Evolutionary conservation across 106 monocot species (phyloP).

Genomic region (Dendrobium officinale): DNA sequence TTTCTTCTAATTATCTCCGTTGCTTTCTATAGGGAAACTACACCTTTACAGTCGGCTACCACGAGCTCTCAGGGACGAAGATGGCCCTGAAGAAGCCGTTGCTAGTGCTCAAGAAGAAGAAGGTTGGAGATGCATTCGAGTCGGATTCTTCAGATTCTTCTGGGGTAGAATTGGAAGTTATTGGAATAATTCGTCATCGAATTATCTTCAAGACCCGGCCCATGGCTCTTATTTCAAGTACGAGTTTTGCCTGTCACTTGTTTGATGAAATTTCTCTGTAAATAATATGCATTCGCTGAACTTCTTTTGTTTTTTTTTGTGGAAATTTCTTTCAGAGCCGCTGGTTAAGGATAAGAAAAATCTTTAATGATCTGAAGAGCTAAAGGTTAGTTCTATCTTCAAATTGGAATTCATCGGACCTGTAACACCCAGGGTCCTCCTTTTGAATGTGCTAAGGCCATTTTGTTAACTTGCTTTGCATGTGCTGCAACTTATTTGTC

Average conservation of each 20-base stretch:
- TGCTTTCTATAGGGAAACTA: constrained; percentile 28
- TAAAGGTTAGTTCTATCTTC: background rate
- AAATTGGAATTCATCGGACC: too few relatives aligned
- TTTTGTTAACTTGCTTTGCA: too few relatives aligned
- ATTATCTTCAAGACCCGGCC: constrained; percentile 86
- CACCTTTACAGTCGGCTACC: constrained; percentile 85
- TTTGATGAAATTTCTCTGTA: background rate
- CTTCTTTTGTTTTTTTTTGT: background rate
- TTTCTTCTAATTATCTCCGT: background rate
- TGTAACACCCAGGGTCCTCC: too few relatives aligned
- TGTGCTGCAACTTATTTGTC: too few relatives aligned
- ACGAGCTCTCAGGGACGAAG: constrained; percentile 75
- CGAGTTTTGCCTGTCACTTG: background rate
- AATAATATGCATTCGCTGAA: background rate
- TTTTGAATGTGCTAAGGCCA: too few relatives aligned
- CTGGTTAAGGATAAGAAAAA: constrained; percentile 10
- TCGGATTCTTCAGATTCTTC: constrained; percentile 2
- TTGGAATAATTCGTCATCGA: constrained; percentile 72
- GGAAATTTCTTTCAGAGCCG: constrained; percentile 7
- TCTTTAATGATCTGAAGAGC: background rate
- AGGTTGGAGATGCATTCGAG: background rate
- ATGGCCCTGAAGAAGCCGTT: constrained; percentile 71
- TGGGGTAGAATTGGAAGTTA: constrained; percentile 54
- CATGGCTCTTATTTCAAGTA: constrained; percentile 79
- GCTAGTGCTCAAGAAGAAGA: constrained; percentile 63